Conservation (phyloP, 192 early-diverging fungal genomes). For the Cetraspora pellucida region DNA sequence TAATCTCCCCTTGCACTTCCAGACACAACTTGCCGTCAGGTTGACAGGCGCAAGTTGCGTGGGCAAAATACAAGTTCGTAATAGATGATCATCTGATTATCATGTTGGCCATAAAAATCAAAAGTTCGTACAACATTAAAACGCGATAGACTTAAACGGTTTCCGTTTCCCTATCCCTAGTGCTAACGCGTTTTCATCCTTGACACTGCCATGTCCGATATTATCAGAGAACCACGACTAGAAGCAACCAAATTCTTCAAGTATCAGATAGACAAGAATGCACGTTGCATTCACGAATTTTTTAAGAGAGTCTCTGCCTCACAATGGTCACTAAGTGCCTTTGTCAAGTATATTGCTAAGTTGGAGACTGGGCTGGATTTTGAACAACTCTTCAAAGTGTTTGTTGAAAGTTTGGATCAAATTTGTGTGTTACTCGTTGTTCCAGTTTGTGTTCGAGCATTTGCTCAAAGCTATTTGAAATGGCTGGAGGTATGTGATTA, state of each 20-base stretch:
- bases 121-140: constrained; percentile 23
- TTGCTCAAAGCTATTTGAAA: constrained; percentile 17
- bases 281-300: constrained; percentile 12
- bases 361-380: too few species aligned
- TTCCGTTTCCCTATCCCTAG: too few species aligned
- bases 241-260: constrained; percentile 22
- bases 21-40: constrained; percentile 21
- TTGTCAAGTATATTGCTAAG: constrained; percentile 20
- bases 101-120: constrained; percentile 20
- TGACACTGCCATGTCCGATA: constrained; percentile 10
- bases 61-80: constrained; percentile 22
- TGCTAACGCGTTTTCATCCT: constrained; percentile 22
- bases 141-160: too few species aligned
- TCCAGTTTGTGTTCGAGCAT: constrained; percentile 18
- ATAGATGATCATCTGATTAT: constrained; percentile 20
- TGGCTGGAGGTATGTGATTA: constrained; percentile 19
- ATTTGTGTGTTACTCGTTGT: constrained; percentile 15
- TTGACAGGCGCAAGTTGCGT: constrained; percentile 19
- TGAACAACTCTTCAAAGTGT: constrained; percentile 20
- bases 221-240: constrained; percentile 18
- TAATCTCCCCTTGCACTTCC: constrained; percentile 19
- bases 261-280: constrained; percentile 15
- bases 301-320: constrained; percentile 17
- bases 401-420: constrained; percentile 18
- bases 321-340: constrained; percentile 19